These are phyloP conservation scores for Auriscalpium orientale DNA, from an alignment of 768 basidiomycete species.

Conservation along the genomic window DNA sequence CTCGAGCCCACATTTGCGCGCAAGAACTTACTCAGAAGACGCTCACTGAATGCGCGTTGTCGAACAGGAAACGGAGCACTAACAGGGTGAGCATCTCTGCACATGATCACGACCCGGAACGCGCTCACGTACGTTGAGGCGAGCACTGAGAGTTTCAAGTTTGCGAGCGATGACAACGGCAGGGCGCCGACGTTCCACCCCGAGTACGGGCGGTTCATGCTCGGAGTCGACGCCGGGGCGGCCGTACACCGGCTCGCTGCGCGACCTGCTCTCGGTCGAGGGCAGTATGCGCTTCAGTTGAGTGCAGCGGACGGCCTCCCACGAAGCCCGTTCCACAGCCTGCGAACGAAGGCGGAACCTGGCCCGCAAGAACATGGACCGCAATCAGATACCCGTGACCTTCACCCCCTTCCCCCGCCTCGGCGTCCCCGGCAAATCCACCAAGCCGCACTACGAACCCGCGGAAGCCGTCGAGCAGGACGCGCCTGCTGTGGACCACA, in stretches of 20 bases:
- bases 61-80: too few species aligned
- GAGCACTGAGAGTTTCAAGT: too few species aligned
- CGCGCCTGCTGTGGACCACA: too few species aligned
- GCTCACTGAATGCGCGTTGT: too few species aligned
- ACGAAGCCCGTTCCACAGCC: too few species aligned
- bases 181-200: slow-evolving; percentile 86
- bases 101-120: too few species aligned
- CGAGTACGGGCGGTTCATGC: slow-evolving; percentile 98
- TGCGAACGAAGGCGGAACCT: slow-evolving; percentile 57
- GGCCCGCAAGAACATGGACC: slow-evolving; percentile 73
- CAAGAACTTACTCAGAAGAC: too few species aligned
- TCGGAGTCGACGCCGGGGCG: slow-evolving; percentile 96
- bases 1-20: too few species aligned
- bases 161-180: too few species aligned
- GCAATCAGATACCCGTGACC: slow-evolving; percentile 85
- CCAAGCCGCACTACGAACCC: slow-evolving; percentile 82
- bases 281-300: slow-evolving; percentile 91
- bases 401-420: slow-evolving; percentile 93
- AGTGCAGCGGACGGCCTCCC: neutral
- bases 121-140: too few species aligned
- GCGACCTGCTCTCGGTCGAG: slow-evolving; percentile 85
- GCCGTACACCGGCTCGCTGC: slow-evolving; percentile 85
- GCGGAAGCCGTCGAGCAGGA: slow-evolving; percentile 56
- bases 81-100: too few species aligned
- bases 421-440: slow-evolving; percentile 84